Evolutionary conservation across 1,284 basidiomycete species (phyloP).

Genomic region (Ceratobasidium papillatum): DNA sequence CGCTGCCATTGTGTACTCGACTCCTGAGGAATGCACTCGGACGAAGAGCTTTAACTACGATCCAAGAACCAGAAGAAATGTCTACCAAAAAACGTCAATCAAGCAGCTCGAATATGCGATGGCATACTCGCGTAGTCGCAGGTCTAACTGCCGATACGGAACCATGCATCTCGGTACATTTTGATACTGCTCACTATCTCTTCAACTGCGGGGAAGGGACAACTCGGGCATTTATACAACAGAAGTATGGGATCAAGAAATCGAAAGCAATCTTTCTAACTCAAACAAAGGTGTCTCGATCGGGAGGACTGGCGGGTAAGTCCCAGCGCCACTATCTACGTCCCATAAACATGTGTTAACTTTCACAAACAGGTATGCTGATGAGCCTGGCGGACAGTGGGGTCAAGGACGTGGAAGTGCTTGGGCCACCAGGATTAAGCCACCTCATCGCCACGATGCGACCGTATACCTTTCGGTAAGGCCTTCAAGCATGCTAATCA

Average conservation of each 20-base stretch:
- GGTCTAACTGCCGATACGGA: slow-evolving; percentile 76
- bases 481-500: slow-evolving; percentile 9
- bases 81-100: slow-evolving; percentile 16
- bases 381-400: slow-evolving; percentile 85
- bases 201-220: slow-evolving; percentile 89
- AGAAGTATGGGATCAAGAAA: slow-evolving; percentile 68
- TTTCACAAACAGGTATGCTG: slow-evolving; percentile 64
- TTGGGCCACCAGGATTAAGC: slow-evolving; percentile 75
- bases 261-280: slow-evolving; percentile 79
- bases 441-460: slow-evolving; percentile 80
- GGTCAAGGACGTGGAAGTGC: slow-evolving; percentile 64
- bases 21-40: not conserved
- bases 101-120: slow-evolving; percentile 48
- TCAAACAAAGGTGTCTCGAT: slow-evolving; percentile 66
- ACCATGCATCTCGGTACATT: slow-evolving; percentile 74
- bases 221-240: slow-evolving; percentile 75
- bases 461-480: slow-evolving; percentile 68
- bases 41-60: not conserved
- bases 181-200: slow-evolving; percentile 81
- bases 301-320: slow-evolving; percentile 76
- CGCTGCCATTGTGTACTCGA: not conserved
- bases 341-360: not conserved
- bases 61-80: slow-evolving; percentile 9
- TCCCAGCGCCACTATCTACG: slow-evolving; percentile 25
- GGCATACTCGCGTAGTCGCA: slow-evolving; percentile 53